A percentile compares a stretch with the other conserved stretches of the same genome.
phyloP scores from a whole-genome alignment of 441 rosid genomes.

The Raphanus hybrid region DNA sequence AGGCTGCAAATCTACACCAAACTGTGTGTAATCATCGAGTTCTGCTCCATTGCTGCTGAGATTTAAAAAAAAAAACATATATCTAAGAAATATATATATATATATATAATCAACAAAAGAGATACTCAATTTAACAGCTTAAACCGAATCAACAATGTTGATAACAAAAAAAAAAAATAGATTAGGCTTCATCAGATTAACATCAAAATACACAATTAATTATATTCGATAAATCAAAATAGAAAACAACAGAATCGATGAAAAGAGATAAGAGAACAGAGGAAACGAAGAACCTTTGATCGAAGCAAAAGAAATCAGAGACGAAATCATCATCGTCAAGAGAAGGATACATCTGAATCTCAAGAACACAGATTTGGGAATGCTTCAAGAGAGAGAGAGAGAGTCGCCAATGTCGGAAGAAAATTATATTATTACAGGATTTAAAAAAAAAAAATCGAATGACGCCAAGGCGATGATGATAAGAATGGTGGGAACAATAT shows the following conservation, averaged over 20 bases:
- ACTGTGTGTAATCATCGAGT: constrained; percentile 41
- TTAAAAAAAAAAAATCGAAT: background rate
- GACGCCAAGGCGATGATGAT: constrained; percentile 42
- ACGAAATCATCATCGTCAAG: constrained; percentile 41
- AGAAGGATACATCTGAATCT: constrained; percentile 39
- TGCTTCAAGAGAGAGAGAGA: constrained; percentile 16
- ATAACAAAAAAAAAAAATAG: constrained; percentile 7
- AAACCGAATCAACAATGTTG: constrained; percentile 7
- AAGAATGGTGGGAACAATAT: constrained; percentile 43
- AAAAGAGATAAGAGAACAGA: background rate
- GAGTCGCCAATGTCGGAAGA: constrained; percentile 25
- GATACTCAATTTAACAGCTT: constrained; percentile 1
- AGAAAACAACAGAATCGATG: constrained; percentile 1
- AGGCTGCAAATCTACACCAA: constrained; percentile 32
- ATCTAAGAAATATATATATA: too few species aligned
- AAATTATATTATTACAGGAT: background rate
- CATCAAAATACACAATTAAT: background rate
- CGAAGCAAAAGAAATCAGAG: constrained; percentile 39
- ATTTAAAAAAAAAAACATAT: background rate
- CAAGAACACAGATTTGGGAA: constrained; percentile 15
- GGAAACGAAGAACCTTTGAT: constrained; percentile 38
- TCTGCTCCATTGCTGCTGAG: constrained; percentile 38
- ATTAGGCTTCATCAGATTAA: constrained; percentile 28
- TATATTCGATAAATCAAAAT: background rate
- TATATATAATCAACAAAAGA: background rate